Conservation (phyloP, 73 alveolate species). For the Paramecium bursaria region DNA sequence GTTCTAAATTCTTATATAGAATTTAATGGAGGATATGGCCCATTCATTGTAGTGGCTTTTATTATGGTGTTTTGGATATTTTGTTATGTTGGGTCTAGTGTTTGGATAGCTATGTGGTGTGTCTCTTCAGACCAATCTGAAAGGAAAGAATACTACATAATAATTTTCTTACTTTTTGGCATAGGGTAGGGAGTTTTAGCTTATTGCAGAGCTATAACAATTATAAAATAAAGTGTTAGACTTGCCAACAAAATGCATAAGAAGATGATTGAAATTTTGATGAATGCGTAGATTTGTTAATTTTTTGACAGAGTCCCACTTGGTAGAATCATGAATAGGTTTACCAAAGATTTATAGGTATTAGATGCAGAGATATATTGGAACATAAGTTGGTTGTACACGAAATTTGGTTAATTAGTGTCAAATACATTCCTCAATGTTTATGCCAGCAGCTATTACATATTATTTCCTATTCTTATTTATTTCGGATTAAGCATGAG, state of each 20-base stretch:
- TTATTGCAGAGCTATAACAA: neutral
- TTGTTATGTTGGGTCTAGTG: neutral
- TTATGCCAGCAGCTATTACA: neutral
- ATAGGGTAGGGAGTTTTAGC: neutral
- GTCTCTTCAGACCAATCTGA: neutral
- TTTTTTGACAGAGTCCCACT: slow-evolving; percentile 91
- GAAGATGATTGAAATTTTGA: slow-evolving; percentile 79
- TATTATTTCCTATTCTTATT: neutral
- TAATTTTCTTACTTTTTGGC: neutral
- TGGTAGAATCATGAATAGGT: slow-evolving; percentile 85
- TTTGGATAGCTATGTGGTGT: slow-evolving; percentile 20
- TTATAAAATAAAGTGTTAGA: neutral
- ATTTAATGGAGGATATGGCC: slow-evolving; percentile 20
- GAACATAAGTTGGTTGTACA: slow-evolving; percentile 10
- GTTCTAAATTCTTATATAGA: neutral
- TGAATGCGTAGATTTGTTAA: slow-evolving; percentile 83
- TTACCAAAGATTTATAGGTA: slow-evolving; percentile 79
- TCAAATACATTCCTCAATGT: slow-evolving; percentile 6
- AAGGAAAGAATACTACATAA: neutral
- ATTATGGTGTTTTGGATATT: slow-evolving; percentile 3
- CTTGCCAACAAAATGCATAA: slow-evolving; percentile 76
- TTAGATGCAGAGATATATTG: slow-evolving; percentile 68
- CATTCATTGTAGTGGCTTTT: neutral
- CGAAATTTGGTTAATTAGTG: neutral
- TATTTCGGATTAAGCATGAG: neutral